A percentile compares a stretch with the other conserved stretches of the same genome.
Conservation (phyloP, 2,329 filamentous ascomycete species). For the Xylaria sp. region DNA sequence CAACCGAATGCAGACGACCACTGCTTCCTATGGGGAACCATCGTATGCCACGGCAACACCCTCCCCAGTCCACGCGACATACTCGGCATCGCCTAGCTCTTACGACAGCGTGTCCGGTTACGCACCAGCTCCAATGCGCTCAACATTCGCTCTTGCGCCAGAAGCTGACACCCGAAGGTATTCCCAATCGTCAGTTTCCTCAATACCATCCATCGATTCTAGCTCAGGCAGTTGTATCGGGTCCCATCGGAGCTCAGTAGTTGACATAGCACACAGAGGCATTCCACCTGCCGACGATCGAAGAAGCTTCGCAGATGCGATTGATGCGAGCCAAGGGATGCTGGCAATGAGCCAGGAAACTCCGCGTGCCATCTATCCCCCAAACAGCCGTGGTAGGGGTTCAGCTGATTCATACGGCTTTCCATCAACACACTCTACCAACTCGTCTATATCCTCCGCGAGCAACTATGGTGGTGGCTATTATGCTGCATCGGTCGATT, state of each 20-base stretch:
- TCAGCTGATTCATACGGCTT: slow-evolving; percentile 92
- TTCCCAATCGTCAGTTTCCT: slow-evolving; percentile 84
- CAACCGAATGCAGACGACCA: slow-evolving; percentile 70
- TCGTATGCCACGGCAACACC: slow-evolving; percentile 74
- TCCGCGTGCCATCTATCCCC: slow-evolving; percentile 87
- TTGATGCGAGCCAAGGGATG: slow-evolving; percentile 95
- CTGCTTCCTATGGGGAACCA: slow-evolving; percentile 76
- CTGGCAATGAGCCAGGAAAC: slow-evolving; percentile 96
- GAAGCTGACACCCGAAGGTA: slow-evolving; percentile 73
- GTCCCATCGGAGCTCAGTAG: slow-evolving; percentile 69
- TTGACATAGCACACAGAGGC: slow-evolving; percentile 72
- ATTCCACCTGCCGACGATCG: slow-evolving; percentile 66
- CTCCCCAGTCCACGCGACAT: slow-evolving; percentile 73
- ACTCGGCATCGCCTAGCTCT: slow-evolving; percentile 73
- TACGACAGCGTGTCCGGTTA: slow-evolving; percentile 81
- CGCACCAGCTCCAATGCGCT: slow-evolving; percentile 71
- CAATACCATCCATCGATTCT: slow-evolving; percentile 61
- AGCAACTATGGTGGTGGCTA: slow-evolving; percentile 83
- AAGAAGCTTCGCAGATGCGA: slow-evolving; percentile 84
- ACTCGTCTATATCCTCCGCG: slow-evolving; percentile 89
- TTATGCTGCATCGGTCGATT: slow-evolving; percentile 86
- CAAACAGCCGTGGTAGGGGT: slow-evolving; percentile 70
- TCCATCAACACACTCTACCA: slow-evolving; percentile 83
- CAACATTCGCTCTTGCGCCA: slow-evolving; percentile 67
- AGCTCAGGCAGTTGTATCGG: slow-evolving; percentile 52